phyloP scores from a whole-genome alignment of 768 basidiomycete species.

The Boletus tomentosulus region DNA sequence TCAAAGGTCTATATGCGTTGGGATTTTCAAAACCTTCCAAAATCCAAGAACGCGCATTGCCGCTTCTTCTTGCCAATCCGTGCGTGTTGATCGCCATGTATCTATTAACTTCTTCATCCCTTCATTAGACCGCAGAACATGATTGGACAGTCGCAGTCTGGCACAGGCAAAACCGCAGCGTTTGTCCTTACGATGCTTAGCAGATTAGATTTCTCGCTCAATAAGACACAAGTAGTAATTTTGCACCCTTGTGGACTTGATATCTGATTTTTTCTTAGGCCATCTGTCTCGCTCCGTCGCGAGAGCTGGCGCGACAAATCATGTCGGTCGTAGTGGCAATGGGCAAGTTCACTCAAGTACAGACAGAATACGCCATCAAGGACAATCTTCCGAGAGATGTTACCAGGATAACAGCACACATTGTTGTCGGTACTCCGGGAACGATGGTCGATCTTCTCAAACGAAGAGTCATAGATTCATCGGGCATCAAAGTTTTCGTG shows the following conservation, averaged over 20 bases:
- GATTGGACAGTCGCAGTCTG: conserved; percentile 99
- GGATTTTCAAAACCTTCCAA: conserved; percentile 98
- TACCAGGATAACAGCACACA: conserved; percentile 73
- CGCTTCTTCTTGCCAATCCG: conserved; percentile 87
- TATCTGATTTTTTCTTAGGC: conserved; percentile 49
- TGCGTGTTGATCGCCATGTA: conserved; percentile 35
- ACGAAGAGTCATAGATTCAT: conserved; percentile 72
- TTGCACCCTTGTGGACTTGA: not conserved
- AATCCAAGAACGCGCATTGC: conserved; percentile 95
- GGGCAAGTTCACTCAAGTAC: conserved; percentile 91
- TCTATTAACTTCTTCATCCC: conserved; percentile 8
- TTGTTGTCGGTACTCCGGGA: conserved; percentile 95
- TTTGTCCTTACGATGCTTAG: conserved; percentile 98
- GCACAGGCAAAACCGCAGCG: conserved; percentile 98
- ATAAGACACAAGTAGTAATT: conserved; percentile 71
- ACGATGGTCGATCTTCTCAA: conserved; percentile 88
- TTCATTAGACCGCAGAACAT: conserved; percentile 84
- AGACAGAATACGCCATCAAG: conserved; percentile 95
- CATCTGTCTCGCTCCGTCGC: conserved; percentile 94
- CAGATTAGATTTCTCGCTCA: conserved; percentile 78
- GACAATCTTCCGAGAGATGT: conserved; percentile 70
- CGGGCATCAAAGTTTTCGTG: conserved; percentile 85
- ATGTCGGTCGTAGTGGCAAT: conserved; percentile 91
- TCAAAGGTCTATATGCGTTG: conserved; percentile 93
- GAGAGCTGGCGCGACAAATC: conserved; percentile 96